phyloP scores from a whole-genome alignment of 2,329 filamentous ascomycete species.

The Arthrinium phaeospermum region DNA sequence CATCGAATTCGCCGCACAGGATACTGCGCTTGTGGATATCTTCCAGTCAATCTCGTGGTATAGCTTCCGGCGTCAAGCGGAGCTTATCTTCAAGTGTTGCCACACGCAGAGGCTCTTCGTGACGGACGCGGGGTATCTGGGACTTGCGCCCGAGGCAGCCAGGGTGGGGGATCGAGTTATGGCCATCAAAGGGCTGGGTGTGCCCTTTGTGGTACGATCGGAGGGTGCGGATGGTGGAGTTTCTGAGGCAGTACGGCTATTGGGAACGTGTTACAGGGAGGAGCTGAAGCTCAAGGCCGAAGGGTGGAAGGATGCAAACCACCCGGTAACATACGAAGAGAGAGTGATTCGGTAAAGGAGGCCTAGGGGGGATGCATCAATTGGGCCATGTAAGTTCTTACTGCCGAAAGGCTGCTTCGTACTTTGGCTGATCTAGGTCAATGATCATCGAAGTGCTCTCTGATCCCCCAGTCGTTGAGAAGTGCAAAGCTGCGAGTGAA shows the following conservation, averaged over 20 bases:
- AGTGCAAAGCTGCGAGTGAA: too few species aligned
- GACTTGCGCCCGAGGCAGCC: background rate
- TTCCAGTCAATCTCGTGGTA: background rate
- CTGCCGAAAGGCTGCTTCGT: too few species aligned
- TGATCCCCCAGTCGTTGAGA: too few species aligned
- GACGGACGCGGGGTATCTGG: background rate
- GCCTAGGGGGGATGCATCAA: too few species aligned
- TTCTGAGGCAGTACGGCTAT: background rate
- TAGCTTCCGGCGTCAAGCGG: background rate
- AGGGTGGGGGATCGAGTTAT: background rate
- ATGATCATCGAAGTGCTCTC: too few species aligned
- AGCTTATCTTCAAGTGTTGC: background rate
- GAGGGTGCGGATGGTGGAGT: too few species aligned
- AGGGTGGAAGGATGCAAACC: too few species aligned
- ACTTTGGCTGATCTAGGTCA: background rate
- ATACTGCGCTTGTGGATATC: background rate
- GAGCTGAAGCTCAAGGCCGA: background rate
- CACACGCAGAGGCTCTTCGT: background rate
- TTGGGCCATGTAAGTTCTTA: background rate
- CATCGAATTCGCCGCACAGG: background rate
- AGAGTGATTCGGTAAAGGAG: background rate
- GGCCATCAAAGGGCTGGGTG: background rate
- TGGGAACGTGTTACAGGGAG: background rate
- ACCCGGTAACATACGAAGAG: too few species aligned
- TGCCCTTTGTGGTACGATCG: background rate